Percentiles rank a stretch among this genome's conserved stretches.
Evolutionary conservation across 139 green algal genomes (phyloP).

Genomic region (Yamagishiella unicocca): DNA sequence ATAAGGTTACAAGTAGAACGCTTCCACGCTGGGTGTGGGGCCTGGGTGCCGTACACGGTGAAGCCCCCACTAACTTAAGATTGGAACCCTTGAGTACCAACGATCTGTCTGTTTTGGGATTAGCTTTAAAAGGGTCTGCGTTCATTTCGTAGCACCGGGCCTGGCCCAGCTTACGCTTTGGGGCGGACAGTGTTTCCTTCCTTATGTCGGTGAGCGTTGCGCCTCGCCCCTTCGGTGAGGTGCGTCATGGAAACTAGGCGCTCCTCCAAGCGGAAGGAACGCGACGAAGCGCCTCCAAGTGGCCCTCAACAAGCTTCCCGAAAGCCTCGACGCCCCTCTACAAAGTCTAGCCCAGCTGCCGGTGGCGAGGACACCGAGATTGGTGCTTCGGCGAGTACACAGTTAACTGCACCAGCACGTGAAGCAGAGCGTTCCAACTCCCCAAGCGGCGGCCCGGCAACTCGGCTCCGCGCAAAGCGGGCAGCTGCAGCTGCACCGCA

Average conservation of each 20-base stretch:
- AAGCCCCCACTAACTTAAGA: too few relatives aligned
- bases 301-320: conserved; percentile 32
- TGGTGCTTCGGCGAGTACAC: neutral
- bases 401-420: neutral
- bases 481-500: neutral
- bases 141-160: too few relatives aligned
- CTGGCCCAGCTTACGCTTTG: too few relatives aligned
- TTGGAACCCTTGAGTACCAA: too few relatives aligned
- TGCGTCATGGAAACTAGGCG: conserved; percentile 58
- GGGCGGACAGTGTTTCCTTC: too few relatives aligned
- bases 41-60: too few relatives aligned
- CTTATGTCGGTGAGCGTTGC: conserved; percentile 38
- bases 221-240: conserved; percentile 35
- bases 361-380: neutral
- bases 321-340: conserved; percentile 39
- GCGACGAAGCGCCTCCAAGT: conserved; percentile 45
- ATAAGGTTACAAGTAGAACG: too few relatives aligned
- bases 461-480: neutral
- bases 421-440: conserved; percentile 8
- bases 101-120: too few relatives aligned
- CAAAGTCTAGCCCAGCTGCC: neutral
- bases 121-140: too few relatives aligned
- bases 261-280: conserved; percentile 57
- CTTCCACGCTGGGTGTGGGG: too few relatives aligned
- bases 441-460: conserved; percentile 13